Evolutionary conservation across 805 yeast genomes (phyloP).

Genomic region (Kuraishia floccosa): DNA sequence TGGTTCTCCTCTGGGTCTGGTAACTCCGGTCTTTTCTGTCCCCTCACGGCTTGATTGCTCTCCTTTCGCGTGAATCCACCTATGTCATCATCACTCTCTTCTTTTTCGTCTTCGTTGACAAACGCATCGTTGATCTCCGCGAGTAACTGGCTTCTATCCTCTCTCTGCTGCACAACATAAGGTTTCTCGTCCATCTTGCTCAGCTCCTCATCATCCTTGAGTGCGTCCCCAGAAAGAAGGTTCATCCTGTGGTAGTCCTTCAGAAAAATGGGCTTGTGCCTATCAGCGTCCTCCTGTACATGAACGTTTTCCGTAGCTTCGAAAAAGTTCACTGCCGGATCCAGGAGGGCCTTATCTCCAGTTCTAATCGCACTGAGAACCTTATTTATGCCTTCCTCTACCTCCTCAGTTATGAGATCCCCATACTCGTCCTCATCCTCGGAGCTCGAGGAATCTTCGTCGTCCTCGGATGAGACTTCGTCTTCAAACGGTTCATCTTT

Average conservation of each 20-base stretch:
- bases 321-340: slow-evolving; percentile 53
- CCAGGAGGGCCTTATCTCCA: slow-evolving; percentile 54
- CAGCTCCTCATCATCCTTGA: slow-evolving; percentile 36
- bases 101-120: slow-evolving; percentile 31
- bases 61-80: slow-evolving; percentile 52
- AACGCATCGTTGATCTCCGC: slow-evolving; percentile 56
- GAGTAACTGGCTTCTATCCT: slow-evolving; percentile 63
- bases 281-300: slow-evolving; percentile 15
- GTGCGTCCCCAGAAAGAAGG: slow-evolving; percentile 54
- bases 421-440: slow-evolving; percentile 92
- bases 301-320: slow-evolving; percentile 39
- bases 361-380: slow-evolving; percentile 62
- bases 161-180: slow-evolving; percentile 62
- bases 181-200: slow-evolving; percentile 47
- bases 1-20: slow-evolving; percentile 63
- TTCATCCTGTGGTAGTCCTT: slow-evolving; percentile 90
- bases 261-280: slow-evolving; percentile 70
- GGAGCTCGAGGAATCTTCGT: slow-evolving; percentile 19
- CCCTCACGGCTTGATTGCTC: slow-evolving; percentile 15
- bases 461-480: slow-evolving; percentile 9
- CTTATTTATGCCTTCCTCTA: slow-evolving; percentile 66
- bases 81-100: slow-evolving; percentile 29
- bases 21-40: too few relatives aligned
- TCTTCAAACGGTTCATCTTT: slow-evolving; percentile 2
- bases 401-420: slow-evolving; percentile 74